Evolutionary conservation across 495 filamentous ascomycete species (phyloP).

Genomic region (Podospora pseudopauciseta): DNA sequence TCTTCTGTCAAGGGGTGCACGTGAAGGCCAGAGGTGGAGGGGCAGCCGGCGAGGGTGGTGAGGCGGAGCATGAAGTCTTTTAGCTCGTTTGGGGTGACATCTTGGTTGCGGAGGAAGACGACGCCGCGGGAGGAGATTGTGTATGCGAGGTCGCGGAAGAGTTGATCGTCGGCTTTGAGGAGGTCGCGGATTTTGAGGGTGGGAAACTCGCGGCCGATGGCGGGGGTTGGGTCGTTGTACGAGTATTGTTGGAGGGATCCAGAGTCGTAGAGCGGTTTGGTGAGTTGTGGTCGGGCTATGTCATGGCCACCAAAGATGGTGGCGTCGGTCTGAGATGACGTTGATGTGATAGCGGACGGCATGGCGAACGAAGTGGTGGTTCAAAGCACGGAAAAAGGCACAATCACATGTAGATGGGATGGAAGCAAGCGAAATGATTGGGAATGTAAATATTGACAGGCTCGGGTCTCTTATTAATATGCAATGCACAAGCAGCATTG

Average conservation of each 20-base stretch:
- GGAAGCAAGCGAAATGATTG: neutral
- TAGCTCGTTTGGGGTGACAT: constrained; percentile 44
- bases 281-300: constrained; percentile 15
- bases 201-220: constrained; percentile 67
- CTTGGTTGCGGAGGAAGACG: constrained; percentile 68
- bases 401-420: constrained; percentile 6
- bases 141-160: constrained; percentile 21
- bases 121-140: constrained; percentile 68
- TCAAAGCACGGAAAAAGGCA: neutral
- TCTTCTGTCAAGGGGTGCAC: constrained; percentile 27
- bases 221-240: constrained; percentile 62
- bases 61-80: constrained; percentile 28
- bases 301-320: constrained; percentile 21
- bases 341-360: constrained; percentile 16
- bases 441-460: neutral
- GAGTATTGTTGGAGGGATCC: constrained; percentile 20
- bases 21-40: constrained; percentile 22
- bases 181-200: constrained; percentile 66
- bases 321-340: neutral
- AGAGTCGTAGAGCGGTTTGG: constrained; percentile 14
- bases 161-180: constrained; percentile 17
- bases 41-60: constrained; percentile 54
- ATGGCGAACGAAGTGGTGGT: constrained; percentile 11
- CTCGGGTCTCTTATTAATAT: neutral
- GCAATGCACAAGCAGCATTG: neutral